phyloP scores from a whole-genome alignment of 495 filamentous ascomycete genomes.

The Talaromyces wortmannii region DNA sequence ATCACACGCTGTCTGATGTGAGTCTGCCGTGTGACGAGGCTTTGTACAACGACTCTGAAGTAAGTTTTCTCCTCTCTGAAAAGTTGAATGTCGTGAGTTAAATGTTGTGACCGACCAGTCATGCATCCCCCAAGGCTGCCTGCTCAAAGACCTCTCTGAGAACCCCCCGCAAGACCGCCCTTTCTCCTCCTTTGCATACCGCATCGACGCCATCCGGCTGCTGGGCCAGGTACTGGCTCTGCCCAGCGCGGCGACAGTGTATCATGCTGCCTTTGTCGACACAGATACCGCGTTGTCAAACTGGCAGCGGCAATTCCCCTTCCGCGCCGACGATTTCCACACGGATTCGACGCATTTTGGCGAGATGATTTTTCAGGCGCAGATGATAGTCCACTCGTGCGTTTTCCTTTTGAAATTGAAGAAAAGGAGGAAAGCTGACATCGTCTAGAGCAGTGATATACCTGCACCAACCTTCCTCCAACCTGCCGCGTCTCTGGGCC shows the following conservation, averaged over 20 bases:
- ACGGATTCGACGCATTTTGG: slow-evolving; percentile 35
- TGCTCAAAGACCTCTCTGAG: neutral
- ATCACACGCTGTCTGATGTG: slow-evolving; percentile 22
- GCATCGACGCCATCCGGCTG: slow-evolving; percentile 49
- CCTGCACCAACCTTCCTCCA: slow-evolving; percentile 60
- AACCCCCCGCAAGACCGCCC: neutral
- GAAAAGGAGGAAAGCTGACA: neutral
- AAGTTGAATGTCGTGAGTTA: neutral
- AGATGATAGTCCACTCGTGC: slow-evolving; percentile 59
- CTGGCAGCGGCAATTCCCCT: neutral
- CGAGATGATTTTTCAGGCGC: slow-evolving; percentile 76
- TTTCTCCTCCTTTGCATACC: slow-evolving; percentile 19
- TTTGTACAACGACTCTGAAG: slow-evolving; percentile 2
- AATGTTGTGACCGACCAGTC: neutral
- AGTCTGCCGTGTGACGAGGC: slow-evolving; percentile 15
- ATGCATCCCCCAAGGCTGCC: neutral
- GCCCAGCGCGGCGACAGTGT: slow-evolving; percentile 40
- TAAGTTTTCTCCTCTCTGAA: neutral
- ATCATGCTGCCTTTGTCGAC: neutral
- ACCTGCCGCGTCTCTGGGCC: slow-evolving; percentile 15
- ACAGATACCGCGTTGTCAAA: neutral
- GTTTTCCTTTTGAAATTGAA: slow-evolving; percentile 9
- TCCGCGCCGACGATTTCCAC: neutral
- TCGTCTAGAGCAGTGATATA: slow-evolving; percentile 50
- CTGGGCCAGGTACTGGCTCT: slow-evolving; percentile 60